Evolutionary conservation across 345 rosid genomes (phyloP), one percentile per base, ranked within the genome.

Genomic region (Lumnitzera littorea): DNA sequence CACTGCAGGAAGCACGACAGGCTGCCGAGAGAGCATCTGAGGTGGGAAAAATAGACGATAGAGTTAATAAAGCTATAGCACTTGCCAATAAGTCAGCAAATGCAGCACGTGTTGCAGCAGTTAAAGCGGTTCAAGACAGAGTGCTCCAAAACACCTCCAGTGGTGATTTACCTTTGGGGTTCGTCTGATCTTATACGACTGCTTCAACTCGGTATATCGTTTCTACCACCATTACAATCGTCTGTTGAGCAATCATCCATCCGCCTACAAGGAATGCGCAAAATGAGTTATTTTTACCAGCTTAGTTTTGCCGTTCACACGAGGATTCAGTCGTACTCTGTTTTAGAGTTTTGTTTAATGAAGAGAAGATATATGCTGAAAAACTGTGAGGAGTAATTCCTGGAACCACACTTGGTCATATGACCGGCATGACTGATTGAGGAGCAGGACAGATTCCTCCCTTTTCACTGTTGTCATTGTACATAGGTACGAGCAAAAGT

Each of bases 101-200:
- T 70, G 87, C 95, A 46, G 95, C 96, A 16, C 80, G 96, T 74
- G 95, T 89, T 48, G 88, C 89, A 29, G 84, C 96, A 11, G 82
- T 86, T 11, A 84, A 85, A 68, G 88, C 88, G 56, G 90, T 84
- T 52, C 96, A 89, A 61, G 80, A 74, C n/a, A 78, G 59, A 58
- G 82, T 74, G 70, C 78, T 70, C 66, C 75, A 70, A 46, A 69
- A 31, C 57, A 66, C 20, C 41, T 24, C 71, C 36, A 29, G 67
- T 43, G 70, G 73, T 52, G 74, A 75, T 50, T 31, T 23, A 12
- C 58, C 51, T 12, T 16, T 65, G 61, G 54, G 68, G 5, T 24
- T 62, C 14, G 64, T 61, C 20, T 63, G 67, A 67, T 67, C 64
- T 3, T 49, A 0, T 2, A 2, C n/a, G 13, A n/a, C 16, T 43